Evolutionary conservation across 2,329 filamentous ascomycete genomes (phyloP).

Genomic region (Pseudopyrenochaeta lycopersici): DNA sequence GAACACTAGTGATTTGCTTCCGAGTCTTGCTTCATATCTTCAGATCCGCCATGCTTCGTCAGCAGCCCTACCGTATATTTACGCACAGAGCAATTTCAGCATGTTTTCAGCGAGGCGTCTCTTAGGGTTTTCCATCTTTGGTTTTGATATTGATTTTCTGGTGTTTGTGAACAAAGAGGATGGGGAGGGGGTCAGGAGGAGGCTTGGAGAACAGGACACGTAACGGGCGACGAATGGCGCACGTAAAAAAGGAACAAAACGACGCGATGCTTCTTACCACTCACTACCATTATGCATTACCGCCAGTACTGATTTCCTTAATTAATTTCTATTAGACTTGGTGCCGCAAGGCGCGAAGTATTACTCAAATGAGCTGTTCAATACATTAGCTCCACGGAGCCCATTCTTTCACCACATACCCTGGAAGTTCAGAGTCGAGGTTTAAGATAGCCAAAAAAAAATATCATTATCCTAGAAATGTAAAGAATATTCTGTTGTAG

Average conservation of each 20-base stretch:
- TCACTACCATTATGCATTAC: not conserved
- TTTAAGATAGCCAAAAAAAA: no score
- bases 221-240: not conserved
- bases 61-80: not conserved
- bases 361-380: not conserved
- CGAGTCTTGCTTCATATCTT: not conserved
- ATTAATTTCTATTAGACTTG: slow-evolving; percentile 30
- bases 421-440: no score
- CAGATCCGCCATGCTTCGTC: not conserved
- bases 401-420: not conserved
- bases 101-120: slow-evolving; percentile 1
- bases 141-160: not conserved
- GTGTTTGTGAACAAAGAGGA: not conserved
- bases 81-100: not conserved
- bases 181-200: not conserved
- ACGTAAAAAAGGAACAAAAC: slow-evolving; percentile 1
- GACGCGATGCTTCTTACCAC: slow-evolving; percentile 12
- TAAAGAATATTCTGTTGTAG: no score
- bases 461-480: no score
- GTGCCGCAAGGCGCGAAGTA: not conserved
- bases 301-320: no score
- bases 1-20: not conserved
- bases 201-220: slow-evolving; percentile 1
- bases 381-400: slow-evolving; percentile 6
- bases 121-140: not conserved